Base-by-base conservation (phyloP, 129 eudicot species). In the Artemisia argyi region DNA sequence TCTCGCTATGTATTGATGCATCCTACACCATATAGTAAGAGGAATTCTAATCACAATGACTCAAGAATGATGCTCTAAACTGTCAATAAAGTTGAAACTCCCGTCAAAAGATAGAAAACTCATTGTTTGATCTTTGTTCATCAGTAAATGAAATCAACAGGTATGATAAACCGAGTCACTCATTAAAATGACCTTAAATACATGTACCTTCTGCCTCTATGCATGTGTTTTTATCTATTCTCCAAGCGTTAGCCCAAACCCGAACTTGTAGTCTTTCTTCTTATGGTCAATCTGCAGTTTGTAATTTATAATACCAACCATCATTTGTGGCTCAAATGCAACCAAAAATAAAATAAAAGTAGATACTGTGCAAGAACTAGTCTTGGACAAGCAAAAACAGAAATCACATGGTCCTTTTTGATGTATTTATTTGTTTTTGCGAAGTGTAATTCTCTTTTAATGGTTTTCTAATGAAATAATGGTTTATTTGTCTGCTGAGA, bases 231-330 rank as follows among this genome's bases (percentile, higher is more conserved):
- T 9, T 59, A 55, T 71, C 76, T 86, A 91, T 83, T 91, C 97
- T 77, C 97, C 97, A 55, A 91, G 87, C 12, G 90, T 83, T 65
- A 91, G 65, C 15, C 97, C 97, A 49, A 91, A 86, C 50, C 97
- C 96, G 44, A 91, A 91, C 80, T 86, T 88, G 87, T 91, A 91
- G 67, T 88, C 96, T 73, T 91, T 88, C 91, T 91, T 91, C 78
- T 11, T 28, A 69, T 88, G 96, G 81, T 91, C 97, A 9, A 91
- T 55, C 96, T 91, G 89, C 87, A 83, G 63, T 39, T 39, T 3
- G 10, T 39, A 39, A 39, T 39, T 39, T 39, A 39, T 39, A 35
- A 35, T 6, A 35, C 44, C 7, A 35, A 35, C 44, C 44, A 35
- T 35, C 44, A 39, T 7, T 39, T 39, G 46, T 39, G 10, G 46